Base-by-base conservation (phyloP, 805 yeast species). In the Teunomyces funiuensis region DNA sequence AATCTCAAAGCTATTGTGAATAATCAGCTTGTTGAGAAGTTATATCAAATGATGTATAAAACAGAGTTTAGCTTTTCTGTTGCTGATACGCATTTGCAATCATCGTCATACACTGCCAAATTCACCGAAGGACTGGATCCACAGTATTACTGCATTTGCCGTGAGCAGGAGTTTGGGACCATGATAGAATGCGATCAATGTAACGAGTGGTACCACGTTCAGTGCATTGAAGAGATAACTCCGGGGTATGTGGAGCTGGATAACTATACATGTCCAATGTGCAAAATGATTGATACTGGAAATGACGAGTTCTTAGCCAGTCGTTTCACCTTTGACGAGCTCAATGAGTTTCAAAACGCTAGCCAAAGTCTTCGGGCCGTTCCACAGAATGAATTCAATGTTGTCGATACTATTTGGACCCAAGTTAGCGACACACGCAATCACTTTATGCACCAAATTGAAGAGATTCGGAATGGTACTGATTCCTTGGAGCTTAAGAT, bases 181-280 rank as follows among this genome's bases (percentile, higher is more conserved):
- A 83, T 83, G 86, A 77, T 82, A 33, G 84, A 78, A 44, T 84
- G 90, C 61, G 89, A 83, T 47, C 61, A 58, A 13, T 85, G 91
- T 57, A 68, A 74, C 40, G 88, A 83, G 51, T 83, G 89, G 89
- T 84, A 77, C 53, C 90, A 84, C 54, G 72, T 75, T 34, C 61
- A 60, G 11, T 84, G 90, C 58, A 66, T 83, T 33, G 73, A 72
- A 11, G 47, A 43, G 11, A 45, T 40, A 13, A 36, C 27, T 9
- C 33, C 34, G 9, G 45, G 43, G 7, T 34, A 36, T 11, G 44
- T 39, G 13, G 29, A 44, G 6, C 58, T 55, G 25, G 67, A 59
- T 2, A 48, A 40, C 22, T 66, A 58, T 36, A 40, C 46, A 1
- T 64, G 70, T 47, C 69, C 70, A 5, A 44, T 62, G 4, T 65